Evolutionary conservation across 495 filamentous ascomycete species (phyloP).

Genomic region (Xylaria venustula): DNA sequence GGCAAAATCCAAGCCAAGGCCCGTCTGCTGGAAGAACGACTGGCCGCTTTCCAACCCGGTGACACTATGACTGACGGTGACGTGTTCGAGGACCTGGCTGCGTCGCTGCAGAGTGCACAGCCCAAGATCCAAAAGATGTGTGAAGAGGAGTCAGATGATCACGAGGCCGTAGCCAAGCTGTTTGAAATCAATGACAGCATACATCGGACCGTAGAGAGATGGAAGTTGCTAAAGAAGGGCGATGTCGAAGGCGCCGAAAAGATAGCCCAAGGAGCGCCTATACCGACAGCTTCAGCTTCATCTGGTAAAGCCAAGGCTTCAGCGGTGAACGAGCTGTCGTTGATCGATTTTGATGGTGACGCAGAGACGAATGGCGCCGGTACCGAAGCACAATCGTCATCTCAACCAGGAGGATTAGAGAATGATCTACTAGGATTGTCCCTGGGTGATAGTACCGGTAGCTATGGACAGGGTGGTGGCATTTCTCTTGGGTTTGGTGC

Average conservation of each 20-base stretch:
- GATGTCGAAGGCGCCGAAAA: slow-evolving; percentile 84
- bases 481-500: slow-evolving; percentile 82
- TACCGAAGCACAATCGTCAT: slow-evolving; percentile 33
- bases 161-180: slow-evolving; percentile 91
- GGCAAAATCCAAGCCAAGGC: slow-evolving; percentile 92
- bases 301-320: slow-evolving; percentile 67
- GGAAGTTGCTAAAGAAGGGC: slow-evolving; percentile 90
- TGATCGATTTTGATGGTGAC: slow-evolving; percentile 87
- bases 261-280: slow-evolving; percentile 79
- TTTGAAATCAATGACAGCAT: slow-evolving; percentile 98
- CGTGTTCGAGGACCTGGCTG: slow-evolving; percentile 95
- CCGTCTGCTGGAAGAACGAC: slow-evolving; percentile 84
- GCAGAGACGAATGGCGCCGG: slow-evolving; percentile 55
- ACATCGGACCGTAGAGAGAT: slow-evolving; percentile 91
- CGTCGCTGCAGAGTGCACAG: slow-evolving; percentile 86
- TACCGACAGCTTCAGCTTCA: slow-evolving; percentile 51
- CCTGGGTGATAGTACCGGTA: slow-evolving; percentile 40
- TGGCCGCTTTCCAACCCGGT: slow-evolving; percentile 78
- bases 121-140: slow-evolving; percentile 99
- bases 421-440: slow-evolving; percentile 56
- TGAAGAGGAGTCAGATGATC: slow-evolving; percentile 95
- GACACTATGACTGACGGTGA: slow-evolving; percentile 86
- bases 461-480: slow-evolving; percentile 70
- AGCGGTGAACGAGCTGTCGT: slow-evolving; percentile 79
- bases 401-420: slow-evolving; percentile 42